Base-by-base conservation (phyloP, 2,329 filamentous ascomycete genomes). In the Neurospora sp. region DNA sequence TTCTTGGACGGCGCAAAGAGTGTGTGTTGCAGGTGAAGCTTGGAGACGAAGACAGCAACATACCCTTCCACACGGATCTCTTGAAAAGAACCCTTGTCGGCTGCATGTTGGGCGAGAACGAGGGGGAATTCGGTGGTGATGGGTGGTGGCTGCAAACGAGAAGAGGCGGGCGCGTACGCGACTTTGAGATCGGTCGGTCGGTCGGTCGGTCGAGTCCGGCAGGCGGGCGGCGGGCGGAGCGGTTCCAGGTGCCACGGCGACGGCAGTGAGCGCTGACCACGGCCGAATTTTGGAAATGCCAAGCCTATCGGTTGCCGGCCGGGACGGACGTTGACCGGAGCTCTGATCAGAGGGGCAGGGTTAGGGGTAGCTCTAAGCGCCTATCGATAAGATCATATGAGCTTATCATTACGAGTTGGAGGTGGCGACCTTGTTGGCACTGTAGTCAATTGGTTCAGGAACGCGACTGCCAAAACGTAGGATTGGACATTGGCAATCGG, bases 21-120 rank as follows among this genome's bases (percentile, higher is more conserved):
- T 33, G 9, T 4, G 19, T 4, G 19, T 4, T 33, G 23, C 46
- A 15, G 15, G 1, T 7, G 19, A 9, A 58, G 9, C 46, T 33
- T 3, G 15, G 9, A 28, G 68, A 11, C 10, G 9, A 43, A n/a
- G 23, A 9, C 19, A 13, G 2, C n/a, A 0, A 71, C 81, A 74
- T 81, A 93, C 93, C 93, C 86, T 96, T 96, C 93, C 93, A 96
- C 77, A 94, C 90, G 67, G 93, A 96, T 76, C 93, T 90, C 82
- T 89, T 89, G 43, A 91, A 79, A 19, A 92, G 85, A 76, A 83
- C 84, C 77, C 88, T 84, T 75, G 91, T 92, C 73, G 89, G 86
- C 79, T 89, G 85, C 91, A 93, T 93, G 39, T 69, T 76, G 77
- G 72, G 68, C 69, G 69, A 17, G 52, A 15, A 0, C 1, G 52